These are phyloP conservation scores for Beauveria bassiana DNA, from an alignment of 2,329 filamentous ascomycete species.

Conservation along the genomic window DNA sequence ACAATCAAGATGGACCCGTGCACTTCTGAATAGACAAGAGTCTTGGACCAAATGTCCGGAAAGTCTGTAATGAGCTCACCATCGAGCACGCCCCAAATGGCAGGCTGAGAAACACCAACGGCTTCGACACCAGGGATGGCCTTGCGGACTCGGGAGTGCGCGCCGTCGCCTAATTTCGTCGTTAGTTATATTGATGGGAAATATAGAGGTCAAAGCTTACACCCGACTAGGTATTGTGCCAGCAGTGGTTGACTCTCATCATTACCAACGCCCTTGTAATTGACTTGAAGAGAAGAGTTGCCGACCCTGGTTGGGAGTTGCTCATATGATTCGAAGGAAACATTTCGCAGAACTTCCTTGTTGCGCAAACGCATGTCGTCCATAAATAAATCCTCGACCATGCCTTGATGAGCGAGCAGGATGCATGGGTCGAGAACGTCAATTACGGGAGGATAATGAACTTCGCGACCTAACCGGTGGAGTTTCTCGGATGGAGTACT, in stretches of 20 bases:
- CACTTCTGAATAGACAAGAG: constrained; percentile 58
- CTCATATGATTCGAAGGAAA: constrained; percentile 53
- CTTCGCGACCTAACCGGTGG: constrained; percentile 54
- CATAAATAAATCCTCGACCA: constrained; percentile 64
- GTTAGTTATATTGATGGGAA: background rate
- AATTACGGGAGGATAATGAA: constrained; percentile 59
- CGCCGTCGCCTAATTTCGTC: constrained; percentile 50
- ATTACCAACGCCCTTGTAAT: constrained; percentile 43
- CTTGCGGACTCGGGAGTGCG: constrained; percentile 61
- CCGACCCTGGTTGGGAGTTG: constrained; percentile 31
- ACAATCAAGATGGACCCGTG: constrained; percentile 66
- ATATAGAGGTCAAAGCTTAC: constrained; percentile 28
- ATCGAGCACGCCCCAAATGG: constrained; percentile 64
- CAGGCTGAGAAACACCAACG: constrained; percentile 44
- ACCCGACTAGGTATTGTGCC: constrained; percentile 61
- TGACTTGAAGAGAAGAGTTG: constrained; percentile 39
- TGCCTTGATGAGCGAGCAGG: constrained; percentile 61
- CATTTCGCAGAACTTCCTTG: constrained; percentile 54
- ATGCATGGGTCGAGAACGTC: constrained; percentile 52
- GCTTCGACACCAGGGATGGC: constrained; percentile 51
- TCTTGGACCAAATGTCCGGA: constrained; percentile 69
- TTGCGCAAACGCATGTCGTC: constrained; percentile 60
- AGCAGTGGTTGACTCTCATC: constrained; percentile 43
- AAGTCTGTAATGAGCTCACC: constrained; percentile 65
- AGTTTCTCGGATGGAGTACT: constrained; percentile 42